Base-by-base conservation (phyloP, 2,329 filamentous ascomycete genomes). In the Nemania bipapillata region DNA sequence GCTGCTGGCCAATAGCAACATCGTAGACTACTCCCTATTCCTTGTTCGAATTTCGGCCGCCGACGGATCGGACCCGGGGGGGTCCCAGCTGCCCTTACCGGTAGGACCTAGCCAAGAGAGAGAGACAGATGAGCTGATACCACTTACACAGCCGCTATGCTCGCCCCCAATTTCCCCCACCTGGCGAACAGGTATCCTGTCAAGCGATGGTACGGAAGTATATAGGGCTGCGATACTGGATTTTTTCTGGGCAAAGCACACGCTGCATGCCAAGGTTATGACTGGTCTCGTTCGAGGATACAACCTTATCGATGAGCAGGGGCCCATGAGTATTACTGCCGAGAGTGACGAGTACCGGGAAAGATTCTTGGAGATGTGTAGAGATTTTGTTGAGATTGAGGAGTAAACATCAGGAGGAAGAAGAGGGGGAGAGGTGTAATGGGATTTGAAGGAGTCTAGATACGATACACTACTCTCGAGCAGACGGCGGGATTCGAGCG, bases 181-280 rank as follows among this genome's bases (percentile, higher is more conserved):
- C 5, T 93, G 91, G 91, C 83, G 90, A 11, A 85, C 82, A 0
- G 91, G 91, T 0, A 74, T 92, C 0, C 72, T 79, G 0, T 91
- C 89, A 9, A 81, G 84, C 0, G 88, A 92, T 73, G 87, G 87
- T 0, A 87, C 87, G 72, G 91, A 89, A 83, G 81, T 89, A 12
- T 93, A 92, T 74, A 85, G 91, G 2, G 89, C 86, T 3, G 85
- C 90, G 0, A 79, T 93, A 15, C 81, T 93, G 37, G 91, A 93
- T 78, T 93, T 94, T 80, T 92, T 93, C 81, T 93, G 91, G 91
- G 87, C 90, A 0, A 92, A 91, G 79, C 90, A 92, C 78, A 90
- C 90, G 72, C 74, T 89, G 0, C 89, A 88, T 62, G 88, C 91
- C 0, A 87, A 85, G 77, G 82, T 87, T 0, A 86, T 93, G 86